A percentile compares a stretch with the other conserved stretches of the same genome.
Evolutionary conservation across 257 asterid genomes (phyloP).

Genomic region (Orobanche coerulescens): DNA sequence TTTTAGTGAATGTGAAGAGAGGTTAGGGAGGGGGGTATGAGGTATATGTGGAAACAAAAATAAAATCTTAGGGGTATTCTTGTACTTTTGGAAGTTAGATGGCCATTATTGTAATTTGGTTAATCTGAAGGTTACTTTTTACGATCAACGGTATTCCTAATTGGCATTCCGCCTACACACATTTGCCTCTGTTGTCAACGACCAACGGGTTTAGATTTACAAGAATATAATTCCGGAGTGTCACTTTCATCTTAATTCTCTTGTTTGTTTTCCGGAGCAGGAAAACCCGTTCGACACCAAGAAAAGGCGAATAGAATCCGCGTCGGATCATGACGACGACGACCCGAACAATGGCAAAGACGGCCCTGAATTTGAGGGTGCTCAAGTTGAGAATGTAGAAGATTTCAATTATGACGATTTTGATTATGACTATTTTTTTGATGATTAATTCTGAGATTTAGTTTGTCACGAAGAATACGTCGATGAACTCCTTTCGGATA

Average conservation of each 20-base stretch:
- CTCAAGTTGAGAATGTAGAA: conserved; percentile 17
- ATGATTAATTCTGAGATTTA: too few relatives aligned
- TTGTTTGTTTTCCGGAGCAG: conserved; percentile 22
- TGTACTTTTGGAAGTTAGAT: too few relatives aligned
- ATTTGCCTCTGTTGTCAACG: background rate
- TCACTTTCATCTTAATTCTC: background rate
- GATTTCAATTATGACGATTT: conserved; percentile 22
- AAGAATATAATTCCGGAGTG: background rate
- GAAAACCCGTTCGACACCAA: conserved; percentile 26
- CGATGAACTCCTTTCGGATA: too few relatives aligned
- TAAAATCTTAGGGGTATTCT: too few relatives aligned
- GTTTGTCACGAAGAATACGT: too few relatives aligned
- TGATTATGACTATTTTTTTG: conserved; percentile 17
- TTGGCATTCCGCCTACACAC: background rate
- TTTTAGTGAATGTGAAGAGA: too few relatives aligned
- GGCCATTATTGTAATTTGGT: too few relatives aligned
- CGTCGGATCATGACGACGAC: conserved; percentile 10
- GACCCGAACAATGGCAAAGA: background rate
- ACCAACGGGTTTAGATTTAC: background rate
- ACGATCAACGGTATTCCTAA: background rate
- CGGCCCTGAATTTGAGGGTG: conserved; percentile 9
- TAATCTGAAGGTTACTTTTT: too few relatives aligned
- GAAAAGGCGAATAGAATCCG: conserved; percentile 24
- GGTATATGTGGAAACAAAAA: too few relatives aligned
- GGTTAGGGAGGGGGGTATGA: too few relatives aligned